Conservation (phyloP, 176 grass and related monocot genomes). For the Raddia guianensis region DNA sequence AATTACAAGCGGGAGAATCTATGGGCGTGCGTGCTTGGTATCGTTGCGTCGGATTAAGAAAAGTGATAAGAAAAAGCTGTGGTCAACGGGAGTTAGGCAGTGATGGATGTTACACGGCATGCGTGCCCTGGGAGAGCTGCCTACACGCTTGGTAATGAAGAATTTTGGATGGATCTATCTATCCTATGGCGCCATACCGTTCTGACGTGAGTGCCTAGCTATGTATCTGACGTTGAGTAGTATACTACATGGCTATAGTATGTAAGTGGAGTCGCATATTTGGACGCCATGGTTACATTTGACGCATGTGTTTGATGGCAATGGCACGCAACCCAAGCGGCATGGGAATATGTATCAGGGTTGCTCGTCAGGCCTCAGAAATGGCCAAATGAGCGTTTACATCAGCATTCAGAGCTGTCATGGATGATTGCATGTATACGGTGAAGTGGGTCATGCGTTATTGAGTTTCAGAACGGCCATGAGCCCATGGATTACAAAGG, state of each 20-base stretch:
- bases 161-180: background rate
- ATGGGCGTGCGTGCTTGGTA: constrained; percentile 20
- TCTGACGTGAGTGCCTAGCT: background rate
- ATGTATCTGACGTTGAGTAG: too few species aligned
- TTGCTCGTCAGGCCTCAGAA: constrained; percentile 29
- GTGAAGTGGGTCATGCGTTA: too few species aligned
- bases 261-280: background rate
- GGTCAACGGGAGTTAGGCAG: constrained; percentile 36
- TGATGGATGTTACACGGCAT: constrained; percentile 7
- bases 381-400: background rate
- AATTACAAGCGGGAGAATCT: background rate
- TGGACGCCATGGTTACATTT: background rate
- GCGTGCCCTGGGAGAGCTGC: background rate
- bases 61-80: background rate
- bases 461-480: too few species aligned
- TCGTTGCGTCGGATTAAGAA: background rate
- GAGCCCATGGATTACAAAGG: too few species aligned
- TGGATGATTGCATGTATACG: background rate
- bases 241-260: background rate
- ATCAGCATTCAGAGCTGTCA: constrained; percentile 11
- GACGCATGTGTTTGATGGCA: background rate
- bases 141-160: constrained; percentile 22
- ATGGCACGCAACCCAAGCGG: constrained; percentile 39
- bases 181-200: background rate
- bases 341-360: background rate